phyloP scores from a whole-genome alignment of 106 monocot genomes.

The Dendrobium nobile region DNA sequence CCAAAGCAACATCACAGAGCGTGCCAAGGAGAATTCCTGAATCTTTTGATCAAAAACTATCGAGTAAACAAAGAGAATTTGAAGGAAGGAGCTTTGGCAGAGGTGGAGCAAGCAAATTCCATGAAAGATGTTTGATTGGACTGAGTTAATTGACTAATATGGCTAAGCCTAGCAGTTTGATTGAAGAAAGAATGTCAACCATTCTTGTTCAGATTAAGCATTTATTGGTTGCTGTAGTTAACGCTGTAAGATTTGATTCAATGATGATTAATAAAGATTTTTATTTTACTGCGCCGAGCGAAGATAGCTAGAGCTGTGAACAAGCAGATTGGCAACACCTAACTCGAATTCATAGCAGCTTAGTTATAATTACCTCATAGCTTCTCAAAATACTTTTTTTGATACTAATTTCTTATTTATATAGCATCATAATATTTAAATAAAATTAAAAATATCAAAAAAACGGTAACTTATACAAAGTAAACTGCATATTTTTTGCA shows the following conservation, averaged over 20 bases:
- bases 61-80: conserved; percentile 7
- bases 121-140: too few species aligned
- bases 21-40: conserved; percentile 35
- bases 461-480: too few species aligned
- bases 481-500: too few species aligned
- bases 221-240: not conserved
- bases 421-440: too few species aligned
- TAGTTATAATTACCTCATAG: too few species aligned
- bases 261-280: not conserved
- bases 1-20: conserved; percentile 51
- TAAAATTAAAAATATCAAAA: too few species aligned
- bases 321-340: not conserved
- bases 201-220: not conserved
- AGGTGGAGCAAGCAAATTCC: not conserved
- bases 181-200: not conserved
- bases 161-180: not conserved
- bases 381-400: too few species aligned
- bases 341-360: not conserved
- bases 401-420: too few species aligned
- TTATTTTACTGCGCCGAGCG: not conserved
- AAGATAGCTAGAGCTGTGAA: not conserved
- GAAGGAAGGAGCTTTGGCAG: not conserved
- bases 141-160: too few species aligned
- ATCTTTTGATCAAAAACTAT: conserved; percentile 20
- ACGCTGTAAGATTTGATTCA: not conserved